Conservation (phyloP, 2,329 filamentous ascomycete species). For the Fusarium nematophilum region DNA sequence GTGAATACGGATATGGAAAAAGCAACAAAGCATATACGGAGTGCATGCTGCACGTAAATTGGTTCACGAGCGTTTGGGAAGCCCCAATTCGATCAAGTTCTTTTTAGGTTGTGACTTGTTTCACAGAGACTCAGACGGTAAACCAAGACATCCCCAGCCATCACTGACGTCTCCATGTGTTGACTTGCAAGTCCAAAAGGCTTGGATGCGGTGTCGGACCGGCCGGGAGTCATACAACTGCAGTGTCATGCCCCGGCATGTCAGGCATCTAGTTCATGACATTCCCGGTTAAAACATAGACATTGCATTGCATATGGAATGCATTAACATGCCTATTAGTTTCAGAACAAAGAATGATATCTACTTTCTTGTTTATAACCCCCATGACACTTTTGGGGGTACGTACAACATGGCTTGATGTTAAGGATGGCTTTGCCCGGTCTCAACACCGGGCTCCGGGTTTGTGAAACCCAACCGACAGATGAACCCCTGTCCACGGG, state of each 20-base stretch:
- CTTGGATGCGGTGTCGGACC: constrained; percentile 3
- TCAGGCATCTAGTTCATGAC: constrained; percentile 10
- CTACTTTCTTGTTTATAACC: too few species aligned
- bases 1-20: background rate
- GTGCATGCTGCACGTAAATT: background rate
- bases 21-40: background rate
- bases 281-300: background rate
- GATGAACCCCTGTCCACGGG: constrained; percentile 11
- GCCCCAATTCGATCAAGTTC: background rate
- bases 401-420: too few species aligned
- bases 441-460: constrained; percentile 10
- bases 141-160: constrained; percentile 2
- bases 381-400: too few species aligned
- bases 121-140: background rate
- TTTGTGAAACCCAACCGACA: constrained; percentile 6
- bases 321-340: too few species aligned
- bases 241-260: background rate
- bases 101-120: background rate
- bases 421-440: background rate
- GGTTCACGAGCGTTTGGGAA: background rate
- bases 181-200: background rate
- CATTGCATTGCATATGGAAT: background rate
- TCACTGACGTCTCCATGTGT: constrained; percentile 3
- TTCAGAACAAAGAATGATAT: too few species aligned
- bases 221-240: constrained; percentile 3